Percentiles rank a stretch among this genome's conserved stretches.
Conservation (phyloP, 768 basidiomycete genomes). For the Tricholoma sp. region DNA sequence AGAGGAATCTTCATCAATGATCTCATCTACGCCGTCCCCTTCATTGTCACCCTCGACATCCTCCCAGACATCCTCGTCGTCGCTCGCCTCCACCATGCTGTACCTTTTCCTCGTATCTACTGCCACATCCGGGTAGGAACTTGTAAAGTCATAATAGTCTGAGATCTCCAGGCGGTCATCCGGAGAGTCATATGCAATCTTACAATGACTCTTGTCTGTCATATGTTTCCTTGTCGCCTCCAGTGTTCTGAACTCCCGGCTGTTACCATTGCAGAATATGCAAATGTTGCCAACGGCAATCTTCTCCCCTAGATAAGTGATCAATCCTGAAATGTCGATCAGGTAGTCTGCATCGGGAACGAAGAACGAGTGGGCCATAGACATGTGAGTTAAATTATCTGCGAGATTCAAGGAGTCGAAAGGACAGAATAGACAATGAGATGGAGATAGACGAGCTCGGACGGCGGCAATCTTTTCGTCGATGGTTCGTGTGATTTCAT, state of each 20-base stretch:
- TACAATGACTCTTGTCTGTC: slow-evolving; percentile 95
- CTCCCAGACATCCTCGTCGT: slow-evolving; percentile 26
- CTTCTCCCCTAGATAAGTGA: slow-evolving; percentile 88
- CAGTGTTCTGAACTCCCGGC: slow-evolving; percentile 76
- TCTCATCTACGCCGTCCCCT: slow-evolving; percentile 41
- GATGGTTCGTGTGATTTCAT: slow-evolving; percentile 52
- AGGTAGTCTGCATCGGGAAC: slow-evolving; percentile 92
- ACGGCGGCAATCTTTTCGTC: slow-evolving; percentile 74
- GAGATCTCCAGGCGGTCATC: slow-evolving; percentile 80
- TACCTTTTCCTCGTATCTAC: slow-evolving; percentile 19
- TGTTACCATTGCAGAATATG: slow-evolving; percentile 81
- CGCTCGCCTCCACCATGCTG: slow-evolving; percentile 9
- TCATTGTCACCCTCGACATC: slow-evolving; percentile 34
- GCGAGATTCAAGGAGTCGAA: slow-evolving; percentile 44
- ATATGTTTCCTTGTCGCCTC: slow-evolving; percentile 94
- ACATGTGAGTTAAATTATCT: slow-evolving; percentile 85
- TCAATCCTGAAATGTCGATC: slow-evolving; percentile 74
- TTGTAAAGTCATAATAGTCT: slow-evolving; percentile 89
- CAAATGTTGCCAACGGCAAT: slow-evolving; percentile 91
- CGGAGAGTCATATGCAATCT: slow-evolving; percentile 85
- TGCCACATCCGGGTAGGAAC: slow-evolving; percentile 62
- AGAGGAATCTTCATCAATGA: slow-evolving; percentile 32
- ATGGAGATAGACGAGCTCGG: slow-evolving; percentile 53
- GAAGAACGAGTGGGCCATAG: slow-evolving; percentile 84
- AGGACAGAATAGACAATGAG: slow-evolving; percentile 86